Percentiles rank a stretch among this genome's conserved stretches.
These are phyloP conservation scores for Poronia punctata DNA, from an alignment of 495 filamentous ascomycete genomes.

Conservation along the genomic window DNA sequence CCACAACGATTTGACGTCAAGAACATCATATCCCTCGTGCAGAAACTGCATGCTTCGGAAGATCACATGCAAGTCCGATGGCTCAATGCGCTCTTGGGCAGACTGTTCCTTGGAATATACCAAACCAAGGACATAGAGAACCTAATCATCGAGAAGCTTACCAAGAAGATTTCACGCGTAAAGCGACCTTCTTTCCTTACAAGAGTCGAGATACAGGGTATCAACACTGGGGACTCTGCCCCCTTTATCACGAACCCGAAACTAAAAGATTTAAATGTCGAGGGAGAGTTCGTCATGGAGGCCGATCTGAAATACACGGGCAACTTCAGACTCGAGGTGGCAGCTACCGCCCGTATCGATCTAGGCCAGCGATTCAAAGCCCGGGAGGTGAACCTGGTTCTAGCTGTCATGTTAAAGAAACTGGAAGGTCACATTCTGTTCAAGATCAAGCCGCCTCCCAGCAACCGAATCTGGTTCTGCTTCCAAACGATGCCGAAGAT, in stretches of 20 bases:
- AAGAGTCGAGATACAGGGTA: constrained; percentile 66
- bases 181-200: constrained; percentile 87
- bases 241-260: constrained; percentile 85
- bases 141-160: constrained; percentile 75
- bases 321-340: constrained; percentile 81
- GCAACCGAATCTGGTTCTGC: constrained; percentile 89
- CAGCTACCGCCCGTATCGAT: constrained; percentile 84
- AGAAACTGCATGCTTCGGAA: constrained; percentile 84
- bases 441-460: constrained; percentile 89
- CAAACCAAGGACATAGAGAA: constrained; percentile 75
- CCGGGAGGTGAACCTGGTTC: constrained; percentile 79
- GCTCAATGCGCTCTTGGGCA: constrained; percentile 85
- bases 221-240: constrained; percentile 80
- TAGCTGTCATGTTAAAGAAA: constrained; percentile 79
- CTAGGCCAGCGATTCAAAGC: constrained; percentile 82
- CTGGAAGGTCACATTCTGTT: constrained; percentile 79
- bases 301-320: constrained; percentile 83
- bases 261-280: constrained; percentile 81
- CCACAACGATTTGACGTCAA: constrained; percentile 75
- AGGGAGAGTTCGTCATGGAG: constrained; percentile 81
- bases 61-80: constrained; percentile 88
- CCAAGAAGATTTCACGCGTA: constrained; percentile 92
- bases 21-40: constrained; percentile 79
- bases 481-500: constrained; percentile 90
- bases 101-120: constrained; percentile 81